Evolutionary conservation across 768 basidiomycete genomes (phyloP).

Genomic region (Dendrothele bispora): DNA sequence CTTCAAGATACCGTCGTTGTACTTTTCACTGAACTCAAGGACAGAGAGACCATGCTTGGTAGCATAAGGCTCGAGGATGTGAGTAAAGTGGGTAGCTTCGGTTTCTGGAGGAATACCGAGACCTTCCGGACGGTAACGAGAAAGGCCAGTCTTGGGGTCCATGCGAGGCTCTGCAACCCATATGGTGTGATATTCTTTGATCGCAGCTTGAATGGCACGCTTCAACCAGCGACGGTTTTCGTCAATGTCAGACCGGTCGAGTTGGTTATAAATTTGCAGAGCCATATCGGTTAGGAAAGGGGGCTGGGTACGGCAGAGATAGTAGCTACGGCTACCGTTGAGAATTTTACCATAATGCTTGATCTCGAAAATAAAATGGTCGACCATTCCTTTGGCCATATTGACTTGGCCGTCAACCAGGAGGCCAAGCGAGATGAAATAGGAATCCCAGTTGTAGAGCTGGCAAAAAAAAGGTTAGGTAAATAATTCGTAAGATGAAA

Average conservation of each 20-base stretch:
- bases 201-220: constrained; percentile 93
- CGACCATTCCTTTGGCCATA: constrained; percentile 97
- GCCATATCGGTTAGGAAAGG: constrained; percentile 99
- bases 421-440: constrained; percentile 91
- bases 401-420: constrained; percentile 92
- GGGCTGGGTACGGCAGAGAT: constrained; percentile 93
- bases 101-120: constrained; percentile 98
- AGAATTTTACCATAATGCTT: constrained; percentile 96
- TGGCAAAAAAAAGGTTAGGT: constrained; percentile 28
- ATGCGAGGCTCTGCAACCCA: constrained; percentile 96
- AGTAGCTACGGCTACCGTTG: constrained; percentile 94
- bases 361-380: constrained; percentile 99
- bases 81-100: constrained; percentile 97
- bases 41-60: constrained; percentile 89
- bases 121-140: constrained; percentile 91
- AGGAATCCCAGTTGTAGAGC: constrained; percentile 96
- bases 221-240: constrained; percentile 91
- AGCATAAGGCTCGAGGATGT: constrained; percentile 94
- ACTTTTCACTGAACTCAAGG: constrained; percentile 95
- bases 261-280: constrained; percentile 94
- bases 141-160: constrained; percentile 92
- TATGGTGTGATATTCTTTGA: constrained; percentile 98
- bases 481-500: constrained; percentile 6
- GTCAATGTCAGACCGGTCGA: constrained; percentile 80
- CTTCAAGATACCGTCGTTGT: constrained; percentile 79